A percentile compares a stretch with the other conserved stretches of the same genome.
phyloP scores from a whole-genome alignment of 768 basidiomycete genomes.

The Zangia roseola region DNA sequence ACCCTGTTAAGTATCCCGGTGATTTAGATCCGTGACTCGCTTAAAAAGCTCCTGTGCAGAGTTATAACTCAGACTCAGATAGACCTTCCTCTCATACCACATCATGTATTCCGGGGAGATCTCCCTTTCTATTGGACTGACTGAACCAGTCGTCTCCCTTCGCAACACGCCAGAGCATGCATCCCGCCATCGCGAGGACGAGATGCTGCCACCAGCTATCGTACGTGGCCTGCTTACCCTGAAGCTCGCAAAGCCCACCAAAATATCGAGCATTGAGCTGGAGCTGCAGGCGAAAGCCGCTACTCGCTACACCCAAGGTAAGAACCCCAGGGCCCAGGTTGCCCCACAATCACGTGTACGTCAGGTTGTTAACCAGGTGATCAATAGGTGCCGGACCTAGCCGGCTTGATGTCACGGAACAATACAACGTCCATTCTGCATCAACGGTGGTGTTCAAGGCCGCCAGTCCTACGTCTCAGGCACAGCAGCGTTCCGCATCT shows the following conservation, averaged over 20 bases:
- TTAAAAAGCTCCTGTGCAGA: conserved; percentile 1
- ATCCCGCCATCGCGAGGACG: conserved; percentile 21
- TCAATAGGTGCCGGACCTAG: conserved; percentile 60
- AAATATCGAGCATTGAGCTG: conserved; percentile 82
- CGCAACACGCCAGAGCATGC: conserved; percentile 40
- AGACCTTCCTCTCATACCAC: neutral
- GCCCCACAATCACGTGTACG: neutral
- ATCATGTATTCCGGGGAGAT: conserved; percentile 34
- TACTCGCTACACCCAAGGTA: conserved; percentile 88
- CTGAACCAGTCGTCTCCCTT: conserved; percentile 75
- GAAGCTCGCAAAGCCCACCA: conserved; percentile 70
- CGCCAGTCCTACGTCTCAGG: conserved; percentile 44
- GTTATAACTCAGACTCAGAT: too few species aligned
- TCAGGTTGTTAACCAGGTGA: neutral
- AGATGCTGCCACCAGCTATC: conserved; percentile 55
- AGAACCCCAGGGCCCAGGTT: conserved; percentile 12
- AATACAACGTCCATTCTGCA: conserved; percentile 70
- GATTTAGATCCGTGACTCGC: neutral
- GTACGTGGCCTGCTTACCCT: conserved; percentile 67
- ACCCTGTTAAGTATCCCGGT: neutral
- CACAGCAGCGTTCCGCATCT: conserved; percentile 10
- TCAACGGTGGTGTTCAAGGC: conserved; percentile 75
- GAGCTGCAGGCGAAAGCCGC: conserved; percentile 69
- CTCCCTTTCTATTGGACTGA: conserved; percentile 56
- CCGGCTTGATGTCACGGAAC: conserved; percentile 74